Evolutionary conservation across 176 grass and related monocot species (phyloP).

Genomic region (Aegilops bicornis): DNA sequence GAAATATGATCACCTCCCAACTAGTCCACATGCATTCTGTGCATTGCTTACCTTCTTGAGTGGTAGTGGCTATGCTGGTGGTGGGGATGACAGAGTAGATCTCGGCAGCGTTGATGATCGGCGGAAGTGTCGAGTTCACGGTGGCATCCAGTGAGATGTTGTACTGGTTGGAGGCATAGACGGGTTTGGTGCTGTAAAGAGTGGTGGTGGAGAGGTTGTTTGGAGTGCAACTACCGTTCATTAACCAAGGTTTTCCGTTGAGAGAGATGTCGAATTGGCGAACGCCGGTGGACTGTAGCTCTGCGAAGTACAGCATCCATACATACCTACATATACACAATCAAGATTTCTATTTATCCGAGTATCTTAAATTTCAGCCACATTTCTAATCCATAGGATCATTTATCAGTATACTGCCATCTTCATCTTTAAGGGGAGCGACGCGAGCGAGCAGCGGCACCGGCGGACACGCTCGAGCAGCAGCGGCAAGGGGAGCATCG

Average conservation of each 20-base stretch:
- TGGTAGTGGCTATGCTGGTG: constrained; percentile 1
- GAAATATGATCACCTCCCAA: too few species aligned
- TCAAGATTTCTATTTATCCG: too few species aligned
- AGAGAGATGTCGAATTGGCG: constrained; percentile 30
- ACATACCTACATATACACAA: background rate
- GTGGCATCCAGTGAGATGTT: constrained; percentile 18
- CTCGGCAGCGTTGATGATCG: constrained; percentile 47
- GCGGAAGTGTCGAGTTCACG: constrained; percentile 36
- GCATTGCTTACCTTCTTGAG: constrained; percentile 27
- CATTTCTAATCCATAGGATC: too few species aligned
- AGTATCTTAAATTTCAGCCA: too few species aligned
- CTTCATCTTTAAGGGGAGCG: too few species aligned
- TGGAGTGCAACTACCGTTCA: too few species aligned
- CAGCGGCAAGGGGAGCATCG: too few species aligned
- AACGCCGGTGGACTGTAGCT: constrained; percentile 19
- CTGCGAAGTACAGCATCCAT: constrained; percentile 27
- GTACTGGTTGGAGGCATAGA: background rate
- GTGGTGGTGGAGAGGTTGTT: background rate
- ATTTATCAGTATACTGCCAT: too few species aligned
- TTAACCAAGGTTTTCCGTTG: background rate
- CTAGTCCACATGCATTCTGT: too few species aligned
- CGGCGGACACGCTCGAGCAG: too few species aligned
- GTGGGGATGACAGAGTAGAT: constrained; percentile 28
- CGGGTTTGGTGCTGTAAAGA: background rate
- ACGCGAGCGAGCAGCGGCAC: too few species aligned